Evolutionary conservation across 2,329 filamentous ascomycete genomes (phyloP), one percentile per base, ranked within the genome.

Genomic region (Alternaria solani): DNA sequence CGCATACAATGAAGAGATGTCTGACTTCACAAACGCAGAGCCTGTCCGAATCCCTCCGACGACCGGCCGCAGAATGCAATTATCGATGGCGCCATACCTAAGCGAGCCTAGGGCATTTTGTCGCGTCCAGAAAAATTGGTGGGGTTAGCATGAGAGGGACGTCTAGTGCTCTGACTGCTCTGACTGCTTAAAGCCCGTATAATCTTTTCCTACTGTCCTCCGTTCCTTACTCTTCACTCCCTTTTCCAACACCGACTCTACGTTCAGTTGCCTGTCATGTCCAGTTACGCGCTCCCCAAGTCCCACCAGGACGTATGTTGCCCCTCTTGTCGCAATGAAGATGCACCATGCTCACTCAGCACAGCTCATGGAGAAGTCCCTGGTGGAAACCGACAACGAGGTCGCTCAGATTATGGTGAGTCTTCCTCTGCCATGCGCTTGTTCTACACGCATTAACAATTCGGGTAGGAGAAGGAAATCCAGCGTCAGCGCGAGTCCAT

Each of bases 401-500:
- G 92, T 99, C 76, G 93, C 93, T 69, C 86, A 91, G 84, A 97
- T 99, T 83, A 98, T 99, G 94, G 92, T 96, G 86, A 68, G 87
- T n/a, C 18, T 48, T 48, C 36, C 9, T 26, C 9, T 23, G 6
- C 7, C 16, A 32, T 32, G 14, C n/a, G 20, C 30, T 12, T 18
- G 9, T 26, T 30, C 2, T 41, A 39, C 16, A 43, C n/a, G 23
- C 52, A n/a, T 34, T 78, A 62, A 55, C 65, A 54, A 51, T 66
- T 38, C 18, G 57, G 58, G 48, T 71, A 95, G 91, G 91, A 92
- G 86, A 89, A 91, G 75, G 94, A 98, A 84, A 91, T 97, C 77
- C 89, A 97, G 87, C 93, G 95, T 79, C 95, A 99, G 86, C 90
- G 93, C 81, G 94, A 99, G 87, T 98, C 94, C 74, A 96, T 99